Evolutionary conservation across 345 rosid genomes (phyloP).

Genomic region (Dipteronia dyeriana): DNA sequence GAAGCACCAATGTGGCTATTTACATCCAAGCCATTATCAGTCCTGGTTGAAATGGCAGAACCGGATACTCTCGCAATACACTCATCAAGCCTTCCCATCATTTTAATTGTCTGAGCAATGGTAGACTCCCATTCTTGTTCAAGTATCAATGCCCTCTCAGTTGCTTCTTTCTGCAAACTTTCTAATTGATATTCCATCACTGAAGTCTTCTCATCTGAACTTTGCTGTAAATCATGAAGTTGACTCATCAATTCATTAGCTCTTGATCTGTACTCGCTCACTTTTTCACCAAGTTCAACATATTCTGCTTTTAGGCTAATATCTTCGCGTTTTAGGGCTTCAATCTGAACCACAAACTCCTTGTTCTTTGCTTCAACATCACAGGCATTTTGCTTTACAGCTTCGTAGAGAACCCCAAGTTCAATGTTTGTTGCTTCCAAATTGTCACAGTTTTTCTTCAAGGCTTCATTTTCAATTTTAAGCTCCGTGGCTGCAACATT

Average conservation of each 20-base stretch:
- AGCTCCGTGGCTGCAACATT: constrained; percentile 43
- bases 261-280: constrained; percentile 41
- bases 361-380: constrained; percentile 40
- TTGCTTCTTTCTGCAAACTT: constrained; percentile 51
- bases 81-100: constrained; percentile 60
- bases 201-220: constrained; percentile 44
- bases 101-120: constrained; percentile 46
- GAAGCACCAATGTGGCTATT: constrained; percentile 45
- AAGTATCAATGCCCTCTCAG: constrained; percentile 45
- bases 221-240: constrained; percentile 50
- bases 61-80: constrained; percentile 32
- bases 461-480: constrained; percentile 44
- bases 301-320: constrained; percentile 49
- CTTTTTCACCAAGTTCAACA: constrained; percentile 45
- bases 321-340: constrained; percentile 45
- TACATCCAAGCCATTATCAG: constrained; percentile 41
- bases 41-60: constrained; percentile 28
- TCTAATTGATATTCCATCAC: constrained; percentile 49
- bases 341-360: constrained; percentile 52
- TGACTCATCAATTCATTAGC: constrained; percentile 56
- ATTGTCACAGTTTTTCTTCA: constrained; percentile 46
- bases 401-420: constrained; percentile 63
- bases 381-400: constrained; percentile 47
- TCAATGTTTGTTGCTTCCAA: constrained; percentile 62
- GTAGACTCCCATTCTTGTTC: constrained; percentile 58